Percentiles rank a stretch among this genome's conserved stretches.
phyloP scores from a whole-genome alignment of 1,139 yeast genomes.

The Suhomyces coccinellae region DNA sequence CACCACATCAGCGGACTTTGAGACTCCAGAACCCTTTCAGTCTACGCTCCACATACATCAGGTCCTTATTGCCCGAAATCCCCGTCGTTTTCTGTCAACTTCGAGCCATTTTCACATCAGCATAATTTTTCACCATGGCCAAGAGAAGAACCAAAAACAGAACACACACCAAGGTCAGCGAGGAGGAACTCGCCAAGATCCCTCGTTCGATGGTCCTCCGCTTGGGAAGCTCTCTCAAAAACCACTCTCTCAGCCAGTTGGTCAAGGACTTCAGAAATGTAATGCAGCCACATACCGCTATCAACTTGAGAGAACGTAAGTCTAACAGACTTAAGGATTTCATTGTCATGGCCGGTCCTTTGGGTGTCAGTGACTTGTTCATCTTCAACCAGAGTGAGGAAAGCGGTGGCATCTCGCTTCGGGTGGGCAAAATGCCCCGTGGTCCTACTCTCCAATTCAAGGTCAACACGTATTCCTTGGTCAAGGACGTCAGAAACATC shows the following conservation, averaged over 20 bases:
- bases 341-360: conserved; percentile 95
- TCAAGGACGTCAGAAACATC: conserved; percentile 75
- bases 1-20: too few species aligned
- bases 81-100: background rate
- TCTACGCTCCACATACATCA: too few species aligned
- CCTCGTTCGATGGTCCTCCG: conserved; percentile 94
- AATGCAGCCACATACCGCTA: conserved; percentile 97
- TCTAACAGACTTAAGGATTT: conserved; percentile 86
- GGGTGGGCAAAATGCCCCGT: conserved; percentile 85
- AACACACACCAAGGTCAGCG: conserved; percentile 71
- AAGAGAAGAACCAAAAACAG: conserved; percentile 66
- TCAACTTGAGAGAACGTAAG: conserved; percentile 81
- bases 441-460: conserved; percentile 93
- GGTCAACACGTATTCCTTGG: conserved; percentile 73
- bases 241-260: conserved; percentile 78
- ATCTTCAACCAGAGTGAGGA: conserved; percentile 79
- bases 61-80: too few species aligned
- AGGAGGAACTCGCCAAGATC: conserved; percentile 68
- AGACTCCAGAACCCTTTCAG: too few species aligned
- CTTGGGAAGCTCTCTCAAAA: conserved; percentile 75
- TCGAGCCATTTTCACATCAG: background rate
- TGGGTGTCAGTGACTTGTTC: conserved; percentile 87
- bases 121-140: conserved; percentile 30
- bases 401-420: conserved; percentile 76
- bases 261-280: conserved; percentile 84